These are phyloP conservation scores for Neurospora sp. DNA, from an alignment of 495 filamentous ascomycete species.

Conservation along the genomic window DNA sequence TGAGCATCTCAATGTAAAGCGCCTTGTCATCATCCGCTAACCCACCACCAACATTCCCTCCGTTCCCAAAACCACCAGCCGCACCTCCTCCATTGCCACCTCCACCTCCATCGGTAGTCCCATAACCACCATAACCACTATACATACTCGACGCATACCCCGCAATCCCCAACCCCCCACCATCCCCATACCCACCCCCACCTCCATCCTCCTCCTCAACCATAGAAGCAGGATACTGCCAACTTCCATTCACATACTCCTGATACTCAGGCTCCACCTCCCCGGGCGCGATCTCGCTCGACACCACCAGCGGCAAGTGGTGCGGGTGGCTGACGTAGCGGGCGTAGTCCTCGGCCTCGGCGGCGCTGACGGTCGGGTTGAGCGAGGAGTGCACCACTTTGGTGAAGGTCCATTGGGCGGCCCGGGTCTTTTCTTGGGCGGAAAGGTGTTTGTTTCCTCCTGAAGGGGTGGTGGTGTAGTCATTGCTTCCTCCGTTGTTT, in stretches of 20 bases:
- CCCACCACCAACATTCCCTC: neutral
- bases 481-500: neutral
- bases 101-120: neutral
- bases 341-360: slow-evolving; percentile 76
- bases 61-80: neutral
- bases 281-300: slow-evolving; percentile 44
- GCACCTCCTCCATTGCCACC: neutral
- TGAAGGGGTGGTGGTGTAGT: neutral
- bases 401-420: slow-evolving; percentile 77
- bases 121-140: neutral
- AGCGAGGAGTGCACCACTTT: slow-evolving; percentile 72
- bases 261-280: slow-evolving; percentile 57
- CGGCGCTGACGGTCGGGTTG: slow-evolving; percentile 61
- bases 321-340: slow-evolving; percentile 89
- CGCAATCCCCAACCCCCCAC: neutral
- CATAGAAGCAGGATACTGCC: slow-evolving; percentile 21
- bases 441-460: slow-evolving; percentile 24
- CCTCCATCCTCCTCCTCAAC: neutral
- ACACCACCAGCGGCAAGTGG: slow-evolving; percentile 77
- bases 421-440: slow-evolving; percentile 52
- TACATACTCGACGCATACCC: neutral
- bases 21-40: slow-evolving; percentile 55
- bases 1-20: slow-evolving; percentile 66
- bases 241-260: slow-evolving; percentile 56
- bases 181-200: neutral